Base-by-base conservation (phyloP, 768 basidiomycete species). In the Clitopilus passeckerianus region DNA sequence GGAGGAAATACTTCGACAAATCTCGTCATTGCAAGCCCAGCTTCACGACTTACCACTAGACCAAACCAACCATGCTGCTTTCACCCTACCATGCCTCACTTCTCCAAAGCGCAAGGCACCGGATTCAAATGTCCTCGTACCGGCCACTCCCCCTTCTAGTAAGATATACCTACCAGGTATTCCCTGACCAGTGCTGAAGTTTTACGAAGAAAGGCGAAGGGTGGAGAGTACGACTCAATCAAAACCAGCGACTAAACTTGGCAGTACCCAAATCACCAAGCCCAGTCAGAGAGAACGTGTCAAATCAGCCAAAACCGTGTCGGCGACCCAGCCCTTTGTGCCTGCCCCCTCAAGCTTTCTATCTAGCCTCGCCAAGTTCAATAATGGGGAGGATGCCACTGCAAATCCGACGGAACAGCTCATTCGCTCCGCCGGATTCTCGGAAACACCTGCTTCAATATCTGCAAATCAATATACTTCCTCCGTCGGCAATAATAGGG, bases 81-180 rank as follows among this genome's bases (percentile, higher is more conserved):
- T 56, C 53, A 18, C 14, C n/a, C n/a, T 12, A 58, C 56, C 53
- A 43, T 60, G 58, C 27, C 72, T 73, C 2, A 65, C 64, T 20
- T 78, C 81, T 6, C 80, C 81, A 8, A 83, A 84, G 68, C 74
- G 81, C 60, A 85, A 80, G 69, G 71, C 71, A 46, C 63, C 63
- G 10, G 73, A 78, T 8, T 60, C 74, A 2, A 68, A 71, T 1
- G 65, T 81, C 14, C 67, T 84, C 27, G 85, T 76, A 1, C 86
- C 85, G 5, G 70, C 80, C 0, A 87, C 85, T 0, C 90, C 90
- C 8, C 89, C 90, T 34, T 86, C 86, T 4, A 88, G 88, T 90
- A 63, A 69, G 79, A 70, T 43, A 44, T 59, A 30, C 55, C 44
- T 30, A 34, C 54, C 12, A 34, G n/a, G 27, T 44, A 16, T 15